phyloP scores from a whole-genome alignment of 345 rosid species.

The Salix caprea region DNA sequence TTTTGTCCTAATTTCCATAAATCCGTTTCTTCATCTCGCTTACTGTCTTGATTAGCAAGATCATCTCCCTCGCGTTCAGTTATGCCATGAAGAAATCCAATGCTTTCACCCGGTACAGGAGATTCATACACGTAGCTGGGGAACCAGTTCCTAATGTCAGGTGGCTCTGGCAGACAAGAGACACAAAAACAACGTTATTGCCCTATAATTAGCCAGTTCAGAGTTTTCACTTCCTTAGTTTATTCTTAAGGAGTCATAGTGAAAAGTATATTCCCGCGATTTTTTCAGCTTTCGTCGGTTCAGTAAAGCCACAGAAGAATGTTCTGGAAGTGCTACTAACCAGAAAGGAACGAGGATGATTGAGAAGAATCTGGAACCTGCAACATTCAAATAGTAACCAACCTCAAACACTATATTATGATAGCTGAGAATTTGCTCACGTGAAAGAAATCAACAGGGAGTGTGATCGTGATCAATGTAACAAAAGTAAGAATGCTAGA shows the following conservation, averaged over 20 bases:
- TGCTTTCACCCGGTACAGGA: slow-evolving; percentile 29
- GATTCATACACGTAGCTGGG: slow-evolving; percentile 44
- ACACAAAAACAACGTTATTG: background rate
- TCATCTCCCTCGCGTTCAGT: slow-evolving; percentile 22
- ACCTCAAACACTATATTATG: background rate
- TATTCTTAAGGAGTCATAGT: background rate
- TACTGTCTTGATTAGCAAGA: slow-evolving; percentile 28
- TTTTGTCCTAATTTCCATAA: background rate
- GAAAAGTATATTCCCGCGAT: background rate
- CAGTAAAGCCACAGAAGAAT: background rate
- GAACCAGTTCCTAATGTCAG: slow-evolving; percentile 53
- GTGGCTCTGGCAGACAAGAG: slow-evolving; percentile 20
- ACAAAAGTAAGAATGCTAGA: background rate
- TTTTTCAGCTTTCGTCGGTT: background rate
- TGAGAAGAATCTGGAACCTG: slow-evolving; percentile 15
- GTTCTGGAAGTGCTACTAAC: slow-evolving; percentile 4
- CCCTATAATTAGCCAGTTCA: background rate
- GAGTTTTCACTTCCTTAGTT: background rate
- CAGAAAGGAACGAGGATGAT: slow-evolving; percentile 10
- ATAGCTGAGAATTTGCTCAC: background rate
- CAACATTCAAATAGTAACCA: background rate
- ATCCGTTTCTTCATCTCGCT: slow-evolving; percentile 18
- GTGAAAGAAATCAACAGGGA: background rate
- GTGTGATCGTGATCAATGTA: background rate
- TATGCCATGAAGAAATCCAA: slow-evolving; percentile 14